Conservation (phyloP, 306 rosid genomes). For the Echinosophora koreensis region DNA sequence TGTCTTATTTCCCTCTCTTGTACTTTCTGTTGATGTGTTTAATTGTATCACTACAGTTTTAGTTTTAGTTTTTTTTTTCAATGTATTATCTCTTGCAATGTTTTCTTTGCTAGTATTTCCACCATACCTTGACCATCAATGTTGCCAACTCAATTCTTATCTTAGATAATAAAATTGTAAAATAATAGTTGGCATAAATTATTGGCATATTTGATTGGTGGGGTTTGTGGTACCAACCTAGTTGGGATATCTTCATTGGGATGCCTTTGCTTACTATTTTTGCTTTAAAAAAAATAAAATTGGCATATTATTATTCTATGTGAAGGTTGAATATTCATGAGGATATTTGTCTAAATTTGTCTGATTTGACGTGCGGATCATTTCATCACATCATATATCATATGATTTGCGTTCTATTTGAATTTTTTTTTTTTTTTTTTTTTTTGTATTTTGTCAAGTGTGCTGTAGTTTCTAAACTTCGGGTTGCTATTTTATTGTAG, state of each 20-base stretch:
- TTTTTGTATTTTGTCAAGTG: neutral
- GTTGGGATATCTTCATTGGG: no score
- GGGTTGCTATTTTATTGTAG: slow-evolving; percentile 49
- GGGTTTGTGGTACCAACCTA: no score
- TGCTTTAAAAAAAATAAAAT: no score
- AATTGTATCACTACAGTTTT: neutral
- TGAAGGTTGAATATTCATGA: slow-evolving; percentile 4
- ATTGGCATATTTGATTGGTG: neutral
- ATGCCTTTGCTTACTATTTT: no score
- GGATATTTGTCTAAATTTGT: neutral
- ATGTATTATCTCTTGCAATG: neutral
- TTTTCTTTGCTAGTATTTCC: neutral
- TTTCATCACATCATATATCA: neutral
- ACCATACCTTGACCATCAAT: neutral
- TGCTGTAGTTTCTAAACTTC: neutral
- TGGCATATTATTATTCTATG: neutral
- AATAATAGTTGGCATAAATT: neutral
- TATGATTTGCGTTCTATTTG: neutral
- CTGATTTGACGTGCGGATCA: neutral
- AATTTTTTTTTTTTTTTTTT: neutral
- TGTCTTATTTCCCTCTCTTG: neutral
- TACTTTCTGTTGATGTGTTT: neutral
- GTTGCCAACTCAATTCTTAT: neutral
- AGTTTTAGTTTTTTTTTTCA: neutral
- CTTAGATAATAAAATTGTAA: neutral